Percentiles rank a stretch among this genome's conserved stretches.
phyloP scores from a whole-genome alignment of 352 stramenopile species.

The Globisporangium cylindrosporum region DNA sequence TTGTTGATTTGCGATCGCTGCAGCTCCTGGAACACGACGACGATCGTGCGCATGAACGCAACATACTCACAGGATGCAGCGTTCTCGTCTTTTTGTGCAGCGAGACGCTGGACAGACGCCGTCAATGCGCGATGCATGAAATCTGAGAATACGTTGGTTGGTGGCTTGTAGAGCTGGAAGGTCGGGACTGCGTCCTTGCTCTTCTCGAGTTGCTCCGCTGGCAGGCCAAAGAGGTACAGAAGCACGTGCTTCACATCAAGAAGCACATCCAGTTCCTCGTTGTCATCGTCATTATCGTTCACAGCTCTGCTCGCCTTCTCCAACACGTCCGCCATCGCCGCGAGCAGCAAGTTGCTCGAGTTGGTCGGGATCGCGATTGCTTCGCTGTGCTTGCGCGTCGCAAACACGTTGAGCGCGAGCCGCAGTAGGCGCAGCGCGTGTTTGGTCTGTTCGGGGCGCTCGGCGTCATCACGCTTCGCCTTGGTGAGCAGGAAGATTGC shows the following conservation, averaged over 20 bases:
- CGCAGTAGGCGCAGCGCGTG: conserved; percentile 55
- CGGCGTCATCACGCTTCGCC: conserved; percentile 31
- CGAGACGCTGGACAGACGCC: conserved; percentile 20
- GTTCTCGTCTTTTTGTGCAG: neutral
- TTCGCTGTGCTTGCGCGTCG: conserved; percentile 19
- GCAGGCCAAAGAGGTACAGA: conserved; percentile 62
- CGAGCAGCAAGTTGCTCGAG: conserved; percentile 73
- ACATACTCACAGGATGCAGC: conserved; percentile 27
- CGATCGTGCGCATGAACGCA: conserved; percentile 39
- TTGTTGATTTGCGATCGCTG: conserved; percentile 87
- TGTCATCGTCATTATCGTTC: neutral
- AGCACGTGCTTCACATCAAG: conserved; percentile 63
- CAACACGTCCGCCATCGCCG: conserved; percentile 58
- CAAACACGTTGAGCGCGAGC: conserved; percentile 44
- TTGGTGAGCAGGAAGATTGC: conserved; percentile 67
- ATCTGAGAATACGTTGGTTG: conserved; percentile 70
- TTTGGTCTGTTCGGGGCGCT: conserved; percentile 29
- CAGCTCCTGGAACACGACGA: conserved; percentile 75
- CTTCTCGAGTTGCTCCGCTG: conserved; percentile 8
- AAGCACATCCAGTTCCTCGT: conserved; percentile 28
- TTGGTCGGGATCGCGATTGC: conserved; percentile 50
- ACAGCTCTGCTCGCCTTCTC: conserved; percentile 22
- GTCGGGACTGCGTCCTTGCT: conserved; percentile 21
- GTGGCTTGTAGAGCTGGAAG: conserved; percentile 80
- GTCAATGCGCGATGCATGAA: conserved; percentile 63